Evolutionary conservation across 345 rosid genomes (phyloP).

Genomic region (Reutealis trisperma): DNA sequence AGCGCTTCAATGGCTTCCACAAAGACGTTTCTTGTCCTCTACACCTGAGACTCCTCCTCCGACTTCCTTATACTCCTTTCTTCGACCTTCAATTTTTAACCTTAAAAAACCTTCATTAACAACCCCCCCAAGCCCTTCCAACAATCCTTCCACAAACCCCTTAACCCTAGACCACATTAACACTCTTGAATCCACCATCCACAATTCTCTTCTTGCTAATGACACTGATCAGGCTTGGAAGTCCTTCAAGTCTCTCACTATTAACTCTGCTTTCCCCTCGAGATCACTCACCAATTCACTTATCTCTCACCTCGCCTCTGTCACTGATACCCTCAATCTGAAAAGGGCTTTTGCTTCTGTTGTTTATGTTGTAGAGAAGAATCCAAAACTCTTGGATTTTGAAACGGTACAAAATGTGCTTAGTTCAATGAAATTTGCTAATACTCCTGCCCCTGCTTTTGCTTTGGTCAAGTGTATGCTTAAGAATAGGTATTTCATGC

Average conservation of each 20-base stretch:
- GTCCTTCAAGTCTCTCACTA: slow-evolving; percentile 64
- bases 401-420: slow-evolving; percentile 53
- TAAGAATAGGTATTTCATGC: slow-evolving; percentile 77
- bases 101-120: slow-evolving; percentile 24
- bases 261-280: slow-evolving; percentile 53
- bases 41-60: slow-evolving; percentile 39
- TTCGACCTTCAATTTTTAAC: slow-evolving; percentile 69
- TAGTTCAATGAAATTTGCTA: slow-evolving; percentile 58
- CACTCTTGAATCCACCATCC: slow-evolving; percentile 56
- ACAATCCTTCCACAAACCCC: slow-evolving; percentile 8
- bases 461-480: slow-evolving; percentile 76
- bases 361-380: slow-evolving; percentile 67
- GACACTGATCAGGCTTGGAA: slow-evolving; percentile 82
- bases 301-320: slow-evolving; percentile 59
- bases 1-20: neutral
- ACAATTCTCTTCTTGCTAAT: slow-evolving; percentile 47
- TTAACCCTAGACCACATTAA: slow-evolving; percentile 49
- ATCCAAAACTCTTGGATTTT: slow-evolving; percentile 55
- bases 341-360: slow-evolving; percentile 91
- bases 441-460: slow-evolving; percentile 61
- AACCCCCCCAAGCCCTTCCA: slow-evolving; percentile 11
- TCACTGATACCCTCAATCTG: slow-evolving; percentile 54
- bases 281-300: slow-evolving; percentile 71
- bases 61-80: slow-evolving; percentile 66
- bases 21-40: slow-evolving; percentile 38